Conservation (phyloP, 2,329 filamentous ascomycete species). For the Alternaria hordeiaustralica region DNA sequence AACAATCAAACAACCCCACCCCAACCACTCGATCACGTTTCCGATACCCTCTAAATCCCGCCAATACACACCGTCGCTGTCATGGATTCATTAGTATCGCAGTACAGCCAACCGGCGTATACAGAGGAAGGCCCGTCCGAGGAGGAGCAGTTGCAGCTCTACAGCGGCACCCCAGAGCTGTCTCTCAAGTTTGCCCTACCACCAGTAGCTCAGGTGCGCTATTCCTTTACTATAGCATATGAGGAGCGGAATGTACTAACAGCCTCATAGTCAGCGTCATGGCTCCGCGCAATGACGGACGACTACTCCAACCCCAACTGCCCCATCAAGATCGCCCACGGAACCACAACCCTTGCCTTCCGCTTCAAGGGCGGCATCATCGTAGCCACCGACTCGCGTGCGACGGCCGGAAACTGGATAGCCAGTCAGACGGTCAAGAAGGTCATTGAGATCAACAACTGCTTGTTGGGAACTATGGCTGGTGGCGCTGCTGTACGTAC, state of each 20-base stretch:
- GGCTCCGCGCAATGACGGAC: slow-evolving; percentile 96
- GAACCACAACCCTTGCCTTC: slow-evolving; percentile 97
- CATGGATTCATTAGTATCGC: slow-evolving; percentile 94
- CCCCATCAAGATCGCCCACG: slow-evolving; percentile 99
- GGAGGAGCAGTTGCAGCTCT: slow-evolving; percentile 74
- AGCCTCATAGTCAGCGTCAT: slow-evolving; percentile 76
- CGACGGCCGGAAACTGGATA: slow-evolving; percentile 98
- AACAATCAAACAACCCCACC: slow-evolving; percentile 21
- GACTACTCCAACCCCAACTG: slow-evolving; percentile 96
- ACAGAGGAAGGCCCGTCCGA: slow-evolving; percentile 75
- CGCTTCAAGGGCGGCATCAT: slow-evolving; percentile 98
- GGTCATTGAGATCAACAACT: slow-evolving; percentile 97
- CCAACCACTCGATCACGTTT: slow-evolving; percentile 13
- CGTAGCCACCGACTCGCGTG: slow-evolving; percentile 95
- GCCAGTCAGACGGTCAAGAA: slow-evolving; percentile 99
- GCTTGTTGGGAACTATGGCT: slow-evolving; percentile 95
- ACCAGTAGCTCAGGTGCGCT: slow-evolving; percentile 79
- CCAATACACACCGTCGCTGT: slow-evolving; percentile 15
- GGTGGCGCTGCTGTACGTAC: slow-evolving; percentile 80
- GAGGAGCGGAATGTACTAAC: slow-evolving; percentile 4
- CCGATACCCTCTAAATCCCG: slow-evolving; percentile 3
- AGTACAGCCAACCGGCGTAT: slow-evolving; percentile 82
- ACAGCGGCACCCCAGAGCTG: slow-evolving; percentile 73
- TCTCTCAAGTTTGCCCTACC: slow-evolving; percentile 95
- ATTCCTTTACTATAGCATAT: background rate